phyloP scores from a whole-genome alignment of 352 stramenopile genomes.

The Thraustotheca clavata region DNA sequence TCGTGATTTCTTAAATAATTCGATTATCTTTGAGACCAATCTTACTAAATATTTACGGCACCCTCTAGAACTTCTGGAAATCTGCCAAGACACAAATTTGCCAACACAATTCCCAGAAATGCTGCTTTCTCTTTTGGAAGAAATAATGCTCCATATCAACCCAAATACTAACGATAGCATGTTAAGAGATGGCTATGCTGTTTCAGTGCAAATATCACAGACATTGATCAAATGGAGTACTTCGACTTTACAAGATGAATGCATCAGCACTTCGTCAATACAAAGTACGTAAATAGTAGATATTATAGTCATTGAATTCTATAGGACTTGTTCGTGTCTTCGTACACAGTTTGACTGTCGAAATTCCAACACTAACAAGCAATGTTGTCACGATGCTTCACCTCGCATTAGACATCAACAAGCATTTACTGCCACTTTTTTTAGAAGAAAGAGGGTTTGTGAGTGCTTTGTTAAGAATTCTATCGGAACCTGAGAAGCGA shows the following conservation, averaged over 20 bases:
- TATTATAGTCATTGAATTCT: not conserved
- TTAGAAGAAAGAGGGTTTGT: not conserved
- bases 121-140: too few relatives aligned
- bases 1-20: not conserved
- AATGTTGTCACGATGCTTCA: not conserved
- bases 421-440: not conserved
- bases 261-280: not conserved
- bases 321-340: not conserved
- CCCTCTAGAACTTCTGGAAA: not conserved
- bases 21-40: not conserved
- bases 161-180: not conserved
- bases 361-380: not conserved
- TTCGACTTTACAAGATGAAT: not conserved
- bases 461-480: not conserved
- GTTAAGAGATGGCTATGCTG: conserved; percentile 1
- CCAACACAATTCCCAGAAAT: not conserved
- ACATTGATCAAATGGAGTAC: not conserved
- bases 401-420: not conserved
- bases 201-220: conserved; percentile 4
- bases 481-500: not conserved
- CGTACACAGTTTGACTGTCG: not conserved
- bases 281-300: not conserved
- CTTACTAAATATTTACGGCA: conserved; percentile 2
- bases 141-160: not conserved
- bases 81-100: not conserved